Evolutionary conservation across 345 rosid genomes (phyloP).

Genomic region (Pugionium dolabratum): DNA sequence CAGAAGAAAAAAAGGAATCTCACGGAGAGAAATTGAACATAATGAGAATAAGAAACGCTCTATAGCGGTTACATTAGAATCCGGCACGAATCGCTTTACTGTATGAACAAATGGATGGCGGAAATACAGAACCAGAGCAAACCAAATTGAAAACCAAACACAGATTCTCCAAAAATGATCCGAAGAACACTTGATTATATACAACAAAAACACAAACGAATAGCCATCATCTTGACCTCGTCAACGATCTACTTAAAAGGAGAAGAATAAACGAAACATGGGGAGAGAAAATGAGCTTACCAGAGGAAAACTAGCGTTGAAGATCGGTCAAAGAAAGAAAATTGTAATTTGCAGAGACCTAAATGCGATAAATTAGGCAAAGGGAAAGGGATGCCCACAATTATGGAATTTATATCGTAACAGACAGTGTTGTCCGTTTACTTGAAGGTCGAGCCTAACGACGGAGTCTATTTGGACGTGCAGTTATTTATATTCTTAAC

Average conservation of each 20-base stretch:
- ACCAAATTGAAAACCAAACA: no score
- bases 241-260: background rate
- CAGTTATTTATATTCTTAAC: background rate
- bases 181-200: background rate
- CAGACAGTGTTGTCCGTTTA: slow-evolving; percentile 36
- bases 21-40: no score
- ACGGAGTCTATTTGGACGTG: slow-evolving; percentile 26
- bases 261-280: background rate
- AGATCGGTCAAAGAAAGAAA: background rate
- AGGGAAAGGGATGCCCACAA: background rate
- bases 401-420: slow-evolving; percentile 29
- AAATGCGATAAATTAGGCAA: background rate
- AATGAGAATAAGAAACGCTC: no score
- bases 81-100: no score
- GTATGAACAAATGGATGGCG: no score
- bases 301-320: background rate
- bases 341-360: slow-evolving; percentile 33
- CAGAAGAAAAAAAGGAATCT: no score
- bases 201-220: background rate
- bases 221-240: background rate
- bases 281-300: background rate
- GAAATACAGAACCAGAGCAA: no score
- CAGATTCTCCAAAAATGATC: background rate
- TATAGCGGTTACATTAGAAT: no score
- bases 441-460: slow-evolving; percentile 21